phyloP scores from a whole-genome alignment of 106 monocot species.

The Amphibolis antarctica region DNA sequence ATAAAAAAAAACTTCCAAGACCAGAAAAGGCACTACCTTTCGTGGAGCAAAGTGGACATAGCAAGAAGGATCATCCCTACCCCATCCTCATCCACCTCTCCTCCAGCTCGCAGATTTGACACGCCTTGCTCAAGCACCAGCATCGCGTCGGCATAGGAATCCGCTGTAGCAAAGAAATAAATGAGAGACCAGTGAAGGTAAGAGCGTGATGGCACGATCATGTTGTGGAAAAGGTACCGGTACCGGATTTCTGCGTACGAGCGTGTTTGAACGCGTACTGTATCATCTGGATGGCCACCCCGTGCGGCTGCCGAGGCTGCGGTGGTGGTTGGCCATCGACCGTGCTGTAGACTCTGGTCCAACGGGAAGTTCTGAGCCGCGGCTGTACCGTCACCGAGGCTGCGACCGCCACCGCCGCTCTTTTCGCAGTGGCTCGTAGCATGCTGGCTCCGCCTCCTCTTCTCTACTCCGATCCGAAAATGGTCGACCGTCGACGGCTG shows the following conservation, averaged over 20 bases:
- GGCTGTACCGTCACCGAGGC: not conserved
- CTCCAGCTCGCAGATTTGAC: not conserved
- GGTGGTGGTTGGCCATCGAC: not conserved
- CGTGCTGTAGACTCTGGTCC: not conserved
- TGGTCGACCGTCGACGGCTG: no score
- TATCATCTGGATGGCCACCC: constrained; percentile 18
- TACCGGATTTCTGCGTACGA: constrained; percentile 14
- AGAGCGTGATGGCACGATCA: not conserved
- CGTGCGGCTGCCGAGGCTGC: not conserved
- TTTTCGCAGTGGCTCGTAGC: not conserved
- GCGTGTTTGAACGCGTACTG: constrained; percentile 20
- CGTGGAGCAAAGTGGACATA: constrained; percentile 19
- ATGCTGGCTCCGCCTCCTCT: not conserved
- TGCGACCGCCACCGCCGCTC: not conserved
- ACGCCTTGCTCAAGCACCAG: constrained; percentile 17
- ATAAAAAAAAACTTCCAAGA: not conserved
- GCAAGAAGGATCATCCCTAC: constrained; percentile 16
- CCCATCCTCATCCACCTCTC: constrained; percentile 9
- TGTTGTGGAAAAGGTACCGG: not conserved
- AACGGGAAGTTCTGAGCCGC: no score
- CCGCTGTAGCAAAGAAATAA: not conserved
- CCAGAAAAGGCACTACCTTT: not conserved
- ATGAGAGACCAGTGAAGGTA: not conserved
- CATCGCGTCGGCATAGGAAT: constrained; percentile 18
- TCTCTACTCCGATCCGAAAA: no score